Evolutionary conservation across 805 yeast species (phyloP).

Genomic region (Jamesozyma jinghongensis): DNA sequence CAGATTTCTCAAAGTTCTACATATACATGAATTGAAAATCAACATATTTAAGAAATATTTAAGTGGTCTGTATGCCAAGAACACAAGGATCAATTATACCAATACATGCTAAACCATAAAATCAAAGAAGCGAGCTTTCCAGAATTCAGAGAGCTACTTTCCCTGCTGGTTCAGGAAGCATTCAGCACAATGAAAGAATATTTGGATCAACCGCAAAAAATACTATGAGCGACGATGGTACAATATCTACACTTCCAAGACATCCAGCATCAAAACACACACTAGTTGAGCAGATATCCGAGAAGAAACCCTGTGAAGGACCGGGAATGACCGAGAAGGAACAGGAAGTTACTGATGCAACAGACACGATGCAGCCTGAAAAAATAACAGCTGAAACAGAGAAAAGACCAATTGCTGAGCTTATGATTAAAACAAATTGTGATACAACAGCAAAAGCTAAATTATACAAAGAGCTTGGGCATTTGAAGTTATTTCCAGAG

Average conservation of each 20-base stretch:
- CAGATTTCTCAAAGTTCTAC: conserved; percentile 44
- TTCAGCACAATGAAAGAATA: too few relatives aligned
- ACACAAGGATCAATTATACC: conserved; percentile 61
- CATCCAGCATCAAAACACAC: too few relatives aligned
- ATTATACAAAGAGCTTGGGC: conserved; percentile 10
- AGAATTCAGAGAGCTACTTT: too few relatives aligned
- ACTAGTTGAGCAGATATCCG: too few relatives aligned
- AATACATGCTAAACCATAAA: conserved; percentile 38
- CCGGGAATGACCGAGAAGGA: not conserved
- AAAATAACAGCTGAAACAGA: not conserved
- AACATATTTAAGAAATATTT: conserved; percentile 2
- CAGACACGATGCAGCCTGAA: not conserved
- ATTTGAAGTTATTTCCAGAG: conserved; percentile 8
- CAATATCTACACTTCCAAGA: too few relatives aligned
- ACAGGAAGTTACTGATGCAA: not conserved
- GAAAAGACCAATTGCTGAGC: not conserved
- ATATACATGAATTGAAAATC: conserved; percentile 29
- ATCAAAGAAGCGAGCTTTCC: conserved; percentile 1
- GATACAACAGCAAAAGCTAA: conserved; percentile 10
- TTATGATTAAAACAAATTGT: conserved; percentile 3
- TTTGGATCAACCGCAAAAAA: too few relatives aligned
- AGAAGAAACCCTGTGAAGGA: not conserved
- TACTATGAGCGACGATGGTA: too few relatives aligned
- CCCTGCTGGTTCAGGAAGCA: too few relatives aligned
- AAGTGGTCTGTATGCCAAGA: conserved; percentile 34